These are phyloP conservation scores for Pezicula radicicola DNA, from an alignment of 2,329 filamentous ascomycete genomes.

Conservation along the genomic window DNA sequence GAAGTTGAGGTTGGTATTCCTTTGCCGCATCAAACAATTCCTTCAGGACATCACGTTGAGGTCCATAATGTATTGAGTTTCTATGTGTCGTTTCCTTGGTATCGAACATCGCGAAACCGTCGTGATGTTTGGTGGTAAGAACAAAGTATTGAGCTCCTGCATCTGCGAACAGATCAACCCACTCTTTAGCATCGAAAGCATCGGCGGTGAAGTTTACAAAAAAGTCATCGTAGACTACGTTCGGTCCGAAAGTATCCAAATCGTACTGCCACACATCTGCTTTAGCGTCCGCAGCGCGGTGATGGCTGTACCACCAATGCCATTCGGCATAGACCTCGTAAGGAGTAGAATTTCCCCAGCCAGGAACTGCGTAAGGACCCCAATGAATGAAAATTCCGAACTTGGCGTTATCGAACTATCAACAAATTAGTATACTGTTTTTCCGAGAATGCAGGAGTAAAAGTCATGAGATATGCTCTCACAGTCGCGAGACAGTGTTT, in stretches of 20 bases:
- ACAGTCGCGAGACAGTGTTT: too few species aligned
- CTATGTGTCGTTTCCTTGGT: conserved; percentile 35
- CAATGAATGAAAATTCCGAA: conserved; percentile 61
- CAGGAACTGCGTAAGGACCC: conserved; percentile 53
- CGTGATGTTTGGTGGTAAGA: conserved; percentile 44
- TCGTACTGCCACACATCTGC: conserved; percentile 46
- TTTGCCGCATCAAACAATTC: conserved; percentile 42
- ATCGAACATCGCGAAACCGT: conserved; percentile 45
- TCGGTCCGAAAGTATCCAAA: conserved; percentile 45
- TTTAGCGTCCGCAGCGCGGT: conserved; percentile 35
- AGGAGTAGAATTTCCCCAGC: conserved; percentile 39
- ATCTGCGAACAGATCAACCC: conserved; percentile 50
- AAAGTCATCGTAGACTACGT: conserved; percentile 54
- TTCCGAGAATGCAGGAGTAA: too few species aligned
- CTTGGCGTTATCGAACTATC: conserved; percentile 53
- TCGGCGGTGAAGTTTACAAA: conserved; percentile 50
- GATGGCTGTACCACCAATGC: conserved; percentile 48
- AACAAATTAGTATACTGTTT: too few species aligned
- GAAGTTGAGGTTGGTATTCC: conserved; percentile 36
- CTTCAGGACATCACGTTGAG: conserved; percentile 35
- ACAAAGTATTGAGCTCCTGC: conserved; percentile 48
- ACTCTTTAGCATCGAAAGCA: conserved; percentile 46
- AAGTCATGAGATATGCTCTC: too few species aligned
- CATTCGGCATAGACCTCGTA: conserved; percentile 38
- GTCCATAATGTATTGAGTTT: conserved; percentile 37